phyloP scores from a whole-genome alignment of 2,329 filamentous ascomycete species.

The Mycosphaerella sp. region DNA sequence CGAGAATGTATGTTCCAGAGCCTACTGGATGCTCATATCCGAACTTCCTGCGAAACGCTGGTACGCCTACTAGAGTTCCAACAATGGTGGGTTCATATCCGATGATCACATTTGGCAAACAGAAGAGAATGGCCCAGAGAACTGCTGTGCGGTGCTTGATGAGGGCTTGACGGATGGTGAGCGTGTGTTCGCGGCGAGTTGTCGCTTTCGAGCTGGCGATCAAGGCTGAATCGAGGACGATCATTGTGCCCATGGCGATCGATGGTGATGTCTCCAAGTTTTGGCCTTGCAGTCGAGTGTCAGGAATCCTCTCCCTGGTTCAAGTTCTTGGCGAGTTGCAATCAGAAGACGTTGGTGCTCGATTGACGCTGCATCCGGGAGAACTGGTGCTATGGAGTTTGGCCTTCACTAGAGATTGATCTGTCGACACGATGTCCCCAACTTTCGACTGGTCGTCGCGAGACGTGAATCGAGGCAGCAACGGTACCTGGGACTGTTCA shows the following conservation, averaged over 20 bases:
- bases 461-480: no score
- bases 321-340: no score
- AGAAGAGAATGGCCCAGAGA: constrained; percentile 3
- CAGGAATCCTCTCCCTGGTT: neutral
- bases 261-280: neutral
- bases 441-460: no score
- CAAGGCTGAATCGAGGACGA: neutral
- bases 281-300: neutral
- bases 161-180: neutral
- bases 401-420: no score
- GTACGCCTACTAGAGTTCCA: constrained; percentile 2
- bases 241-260: neutral
- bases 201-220: neutral
- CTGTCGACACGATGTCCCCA: no score
- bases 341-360: no score
- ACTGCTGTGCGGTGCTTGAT: constrained; percentile 14
- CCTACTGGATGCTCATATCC: neutral
- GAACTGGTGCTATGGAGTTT: no score
- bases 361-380: no score
- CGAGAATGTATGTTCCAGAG: neutral
- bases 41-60: constrained; percentile 1
- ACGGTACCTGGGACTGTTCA: no score
- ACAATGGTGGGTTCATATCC: constrained; percentile 3
- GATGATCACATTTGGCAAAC: neutral
- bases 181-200: neutral